These are phyloP conservation scores for Wallacemonas rigidus DNA, from an alignment of 208 protist species.

Conservation along the genomic window DNA sequence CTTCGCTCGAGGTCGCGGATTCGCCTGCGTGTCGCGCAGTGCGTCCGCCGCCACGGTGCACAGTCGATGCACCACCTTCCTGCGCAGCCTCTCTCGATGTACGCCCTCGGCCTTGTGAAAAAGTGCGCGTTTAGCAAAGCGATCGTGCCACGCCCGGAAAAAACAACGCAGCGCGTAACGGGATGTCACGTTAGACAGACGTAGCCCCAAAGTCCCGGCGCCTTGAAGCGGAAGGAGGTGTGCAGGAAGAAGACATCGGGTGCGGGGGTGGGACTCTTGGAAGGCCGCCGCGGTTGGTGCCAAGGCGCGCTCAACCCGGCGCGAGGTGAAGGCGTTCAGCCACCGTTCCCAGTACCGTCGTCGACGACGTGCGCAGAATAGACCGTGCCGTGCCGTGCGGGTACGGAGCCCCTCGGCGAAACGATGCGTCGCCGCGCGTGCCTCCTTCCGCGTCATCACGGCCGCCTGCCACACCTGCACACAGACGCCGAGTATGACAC, in stretches of 20 bases:
- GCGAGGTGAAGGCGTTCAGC: constrained; percentile 11
- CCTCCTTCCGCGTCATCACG: not conserved
- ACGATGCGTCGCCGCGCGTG: constrained; percentile 3
- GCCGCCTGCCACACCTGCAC: constrained; percentile 34
- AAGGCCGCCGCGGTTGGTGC: constrained; percentile 5
- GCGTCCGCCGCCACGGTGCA: not conserved
- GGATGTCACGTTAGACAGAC: not conserved
- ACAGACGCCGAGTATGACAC: constrained; percentile 3
- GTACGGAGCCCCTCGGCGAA: constrained; percentile 22
- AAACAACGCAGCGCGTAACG: constrained; percentile 6
- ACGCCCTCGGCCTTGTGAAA: not conserved
- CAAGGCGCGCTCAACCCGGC: constrained; percentile 13
- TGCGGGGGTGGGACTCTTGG: not conserved
- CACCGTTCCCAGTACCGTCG: constrained; percentile 12
- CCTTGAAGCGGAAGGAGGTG: not conserved
- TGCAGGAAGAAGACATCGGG: not conserved
- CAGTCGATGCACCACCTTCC: not conserved
- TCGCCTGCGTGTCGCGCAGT: not conserved
- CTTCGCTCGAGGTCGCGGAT: not conserved
- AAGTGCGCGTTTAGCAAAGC: not conserved
- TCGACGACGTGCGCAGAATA: not conserved
- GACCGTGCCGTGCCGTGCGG: constrained; percentile 20
- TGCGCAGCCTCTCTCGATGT: not conserved
- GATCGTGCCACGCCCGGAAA: not conserved
- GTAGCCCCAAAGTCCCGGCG: not conserved